Evolutionary conservation across 768 basidiomycete species (phyloP), one percentile per base, ranked within the genome.

Genomic region (Nidularia sp.): DNA sequence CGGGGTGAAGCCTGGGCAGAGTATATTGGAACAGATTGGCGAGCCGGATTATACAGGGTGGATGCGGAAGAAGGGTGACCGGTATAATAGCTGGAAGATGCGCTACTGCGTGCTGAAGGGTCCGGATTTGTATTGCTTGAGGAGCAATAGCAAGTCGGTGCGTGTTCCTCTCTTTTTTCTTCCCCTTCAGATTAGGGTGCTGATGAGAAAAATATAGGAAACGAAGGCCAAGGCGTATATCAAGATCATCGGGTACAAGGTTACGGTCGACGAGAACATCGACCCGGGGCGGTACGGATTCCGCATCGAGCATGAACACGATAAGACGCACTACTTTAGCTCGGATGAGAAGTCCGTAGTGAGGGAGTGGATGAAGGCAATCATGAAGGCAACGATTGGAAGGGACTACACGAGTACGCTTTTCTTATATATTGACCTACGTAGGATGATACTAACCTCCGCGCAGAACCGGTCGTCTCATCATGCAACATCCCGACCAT

Each of bases 341-440:
- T 93, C 92, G 0, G 89, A 93, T 22, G 94, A 98, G 62, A 91
- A 93, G 68, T 61, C 71, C 0, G 70, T 83, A 35, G 79, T 97
- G 46, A 84, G 97, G n/a, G 93, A 93, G 57, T 98, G 97, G 96
- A 98, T 98, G 97, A 99, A 98, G 73, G 93, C 95, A 6, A 83
- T 99, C 58, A 98, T 98, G 93, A 99, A 98, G 66, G 93, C 96
- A 2, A 98, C 96, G 9, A 99, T 99, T 59, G 87, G 83, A 6
- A 76, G 97, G 51, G 97, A 98, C 66, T 98, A 95, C 64, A 80
- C 87, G 6, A 88, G 93, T 95, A 61, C 36, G 87, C 76, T 36
- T 48, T 34, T 29, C 51, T 45, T 41, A 5, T 8, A 29, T 48
- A 32, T 46, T 36, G 7, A n/a, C 18, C 6, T 34, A 43, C 41